Base-by-base conservation (phyloP, 257 asterid genomes). In the Salvia splendens region DNA sequence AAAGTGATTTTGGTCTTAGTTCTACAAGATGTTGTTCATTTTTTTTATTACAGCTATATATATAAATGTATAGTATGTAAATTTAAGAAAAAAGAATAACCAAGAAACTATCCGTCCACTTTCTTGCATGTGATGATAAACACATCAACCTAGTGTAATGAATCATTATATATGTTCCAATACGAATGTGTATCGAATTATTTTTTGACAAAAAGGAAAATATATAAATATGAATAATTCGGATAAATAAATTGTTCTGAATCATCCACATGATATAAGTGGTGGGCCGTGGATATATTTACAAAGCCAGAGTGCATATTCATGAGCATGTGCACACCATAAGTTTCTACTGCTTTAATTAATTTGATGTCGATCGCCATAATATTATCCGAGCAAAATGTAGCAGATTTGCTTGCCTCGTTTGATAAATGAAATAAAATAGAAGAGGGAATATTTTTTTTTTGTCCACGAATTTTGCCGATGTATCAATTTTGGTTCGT, bases 311-410 rank as follows among this genome's bases (percentile, higher is more conserved):
- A 20, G 56, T 61, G 63, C 64, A 12, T 30, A 55, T 68, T 47
- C 50, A 53, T 68, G 42, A 47, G 61, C 73, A 76, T 75, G 80
- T 71, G 73, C 66, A 52, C 58, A 35, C 46, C 73, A 70, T 65
- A 51, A 64, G 68, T 65, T 60, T 46, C 35, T 54, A 32, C 70
- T 64, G 51, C 73, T 50, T 38, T 40, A 36, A 43, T 38, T 40
- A 24, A 43, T 68, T 63, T 61, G 50, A 20, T 46, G 61, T 61
- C 62, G 12, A 24, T 24, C 30, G 30, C 40, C 49, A 58, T 60
- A 16, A 64, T 72, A 63, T 61, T 57, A 64, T 57, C 47, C 61
- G 30, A 35, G 35, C 68, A 69, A 64, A 40, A 12, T 46, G 36
- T 11, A 56, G 47, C 17, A 43, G 0, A 8, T 55, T 72, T 57